Evolutionary conservation across 2,329 filamentous ascomycete genomes (phyloP), one percentile per base, ranked within the genome.

Genomic region (Penicillium thymicola): DNA sequence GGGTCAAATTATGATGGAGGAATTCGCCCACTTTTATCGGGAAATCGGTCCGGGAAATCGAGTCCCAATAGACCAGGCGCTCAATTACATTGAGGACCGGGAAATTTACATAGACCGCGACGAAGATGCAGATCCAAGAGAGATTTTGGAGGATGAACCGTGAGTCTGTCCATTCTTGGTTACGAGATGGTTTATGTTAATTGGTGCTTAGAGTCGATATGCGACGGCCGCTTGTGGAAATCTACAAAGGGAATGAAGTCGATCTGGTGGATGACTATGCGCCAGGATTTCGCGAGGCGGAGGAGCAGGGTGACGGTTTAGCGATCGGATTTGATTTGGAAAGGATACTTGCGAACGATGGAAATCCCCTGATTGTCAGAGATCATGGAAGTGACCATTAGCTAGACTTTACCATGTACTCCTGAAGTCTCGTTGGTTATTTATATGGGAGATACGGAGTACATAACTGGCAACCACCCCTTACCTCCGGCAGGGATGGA

Each of bases 1-100:
- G 40, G 50, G 18, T 54, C 55, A 57, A 54, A 49, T 57, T 13
- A 49, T 57, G 46, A 49, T 49, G 36, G 46, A 49, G 36, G 46
- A 49, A 49, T 49, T 49, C 46, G 46, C 46, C 46, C 25, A 49
- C 46, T 50, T 50, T 50, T 50, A 50, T 41, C 7, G 47, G 2
- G 47, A 50, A 50, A 50, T 50, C 27, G 47, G 47, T 30, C 47
- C 37, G 47, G 47, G 47, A 40, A 50, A 50, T 41, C 47, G 10
- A 11, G 37, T 50, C 37, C 27, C 47, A 50, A 38, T 50, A 40
- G 47, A 50, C 1, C 47, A 41, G 47, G 47, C 37, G 47, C 47
- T 50, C 3, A 38, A 41, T 50, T 50, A 50, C 25, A 50, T 50
- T 1, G 47, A 41, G 47, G 16, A 11, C 7, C 36, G 10, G 47